These are phyloP conservation scores for Cladophialophora exuberans DNA, from an alignment of 2,329 filamentous ascomycete genomes.

Conservation along the genomic window DNA sequence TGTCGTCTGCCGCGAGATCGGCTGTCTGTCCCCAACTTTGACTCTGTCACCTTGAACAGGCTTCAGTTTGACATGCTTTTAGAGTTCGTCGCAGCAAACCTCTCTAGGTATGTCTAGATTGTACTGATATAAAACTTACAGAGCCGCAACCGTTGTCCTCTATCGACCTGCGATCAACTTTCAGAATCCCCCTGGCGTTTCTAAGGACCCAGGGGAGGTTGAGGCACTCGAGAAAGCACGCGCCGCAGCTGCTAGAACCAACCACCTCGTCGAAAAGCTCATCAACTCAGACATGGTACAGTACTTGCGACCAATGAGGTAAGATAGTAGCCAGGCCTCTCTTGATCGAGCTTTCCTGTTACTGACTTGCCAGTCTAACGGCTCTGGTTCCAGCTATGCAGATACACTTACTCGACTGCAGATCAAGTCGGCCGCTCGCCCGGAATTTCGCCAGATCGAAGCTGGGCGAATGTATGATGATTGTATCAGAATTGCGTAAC, in stretches of 20 bases:
- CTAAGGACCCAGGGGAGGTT: background rate
- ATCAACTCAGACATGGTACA: conserved; percentile 33
- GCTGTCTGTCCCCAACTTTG: background rate
- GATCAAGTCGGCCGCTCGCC: background rate
- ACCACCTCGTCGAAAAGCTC: background rate
- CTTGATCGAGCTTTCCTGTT: conserved; percentile 5
- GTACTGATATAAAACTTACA: background rate
- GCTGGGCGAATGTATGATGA: conserved; percentile 11
- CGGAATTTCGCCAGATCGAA: conserved; percentile 9
- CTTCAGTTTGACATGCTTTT: background rate
- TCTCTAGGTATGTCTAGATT: background rate
- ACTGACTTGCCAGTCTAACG: conserved; percentile 32
- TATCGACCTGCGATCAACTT: background rate
- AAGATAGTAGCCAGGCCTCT: conserved; percentile 8
- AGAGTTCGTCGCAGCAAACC: background rate
- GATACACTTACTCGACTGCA: conserved; percentile 12
- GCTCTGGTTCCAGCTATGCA: conserved; percentile 20
- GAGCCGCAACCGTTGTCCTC: background rate
- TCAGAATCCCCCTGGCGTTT: background rate
- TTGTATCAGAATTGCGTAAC: conserved; percentile 15
- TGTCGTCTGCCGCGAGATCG: background rate
- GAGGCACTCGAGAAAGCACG: background rate
- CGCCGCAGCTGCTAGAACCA: conserved; percentile 20
- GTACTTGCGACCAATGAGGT: conserved; percentile 34
- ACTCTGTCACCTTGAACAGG: background rate